phyloP scores from a whole-genome alignment of 2,329 filamentous ascomycete species.

The Microdochium bolleyi region DNA sequence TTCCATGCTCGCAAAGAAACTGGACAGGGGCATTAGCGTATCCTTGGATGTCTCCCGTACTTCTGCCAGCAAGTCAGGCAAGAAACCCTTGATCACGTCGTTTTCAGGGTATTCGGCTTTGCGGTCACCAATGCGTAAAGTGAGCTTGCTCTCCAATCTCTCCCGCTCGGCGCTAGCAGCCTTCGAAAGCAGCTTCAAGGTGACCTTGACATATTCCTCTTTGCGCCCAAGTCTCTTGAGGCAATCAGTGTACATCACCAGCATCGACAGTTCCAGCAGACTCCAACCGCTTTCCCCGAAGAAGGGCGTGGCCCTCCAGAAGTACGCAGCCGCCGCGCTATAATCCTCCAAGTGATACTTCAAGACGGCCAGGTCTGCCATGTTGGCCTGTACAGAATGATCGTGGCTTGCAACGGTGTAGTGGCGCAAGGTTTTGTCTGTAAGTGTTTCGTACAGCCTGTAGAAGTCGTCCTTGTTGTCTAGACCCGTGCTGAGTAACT shows the following conservation, averaged over 20 bases:
- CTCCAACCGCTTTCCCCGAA: slow-evolving; percentile 76
- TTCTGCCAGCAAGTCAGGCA: slow-evolving; percentile 37
- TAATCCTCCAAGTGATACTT: slow-evolving; percentile 74
- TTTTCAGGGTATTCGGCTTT: slow-evolving; percentile 18
- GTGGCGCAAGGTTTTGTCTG: slow-evolving; percentile 74
- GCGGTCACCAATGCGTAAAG: slow-evolving; percentile 24
- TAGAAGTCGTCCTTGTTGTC: slow-evolving; percentile 58
- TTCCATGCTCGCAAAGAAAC: slow-evolving; percentile 65
- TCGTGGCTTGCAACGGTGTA: slow-evolving; percentile 72
- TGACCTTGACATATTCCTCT: slow-evolving; percentile 71
- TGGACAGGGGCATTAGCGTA: slow-evolving; percentile 58
- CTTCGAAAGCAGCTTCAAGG: slow-evolving; percentile 67
- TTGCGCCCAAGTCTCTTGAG: slow-evolving; percentile 67
- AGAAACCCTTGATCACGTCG: slow-evolving; percentile 35
- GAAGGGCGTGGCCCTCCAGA: slow-evolving; percentile 69
- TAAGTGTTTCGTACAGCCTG: slow-evolving; percentile 65
- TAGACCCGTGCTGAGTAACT: slow-evolving; percentile 52
- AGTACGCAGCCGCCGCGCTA: slow-evolving; percentile 64
- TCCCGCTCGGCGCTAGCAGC: slow-evolving; percentile 48
- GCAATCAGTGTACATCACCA: slow-evolving; percentile 79
- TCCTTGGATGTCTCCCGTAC: slow-evolving; percentile 43
- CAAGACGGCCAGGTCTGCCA: slow-evolving; percentile 79
- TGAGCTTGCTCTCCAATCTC: slow-evolving; percentile 29
- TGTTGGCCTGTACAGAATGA: slow-evolving; percentile 68
- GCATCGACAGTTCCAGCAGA: slow-evolving; percentile 70